A percentile compares a stretch with the other conserved stretches of the same genome.
Evolutionary conservation across 2,329 filamentous ascomycete genomes (phyloP).

Genomic region (Talaromyces sp.): DNA sequence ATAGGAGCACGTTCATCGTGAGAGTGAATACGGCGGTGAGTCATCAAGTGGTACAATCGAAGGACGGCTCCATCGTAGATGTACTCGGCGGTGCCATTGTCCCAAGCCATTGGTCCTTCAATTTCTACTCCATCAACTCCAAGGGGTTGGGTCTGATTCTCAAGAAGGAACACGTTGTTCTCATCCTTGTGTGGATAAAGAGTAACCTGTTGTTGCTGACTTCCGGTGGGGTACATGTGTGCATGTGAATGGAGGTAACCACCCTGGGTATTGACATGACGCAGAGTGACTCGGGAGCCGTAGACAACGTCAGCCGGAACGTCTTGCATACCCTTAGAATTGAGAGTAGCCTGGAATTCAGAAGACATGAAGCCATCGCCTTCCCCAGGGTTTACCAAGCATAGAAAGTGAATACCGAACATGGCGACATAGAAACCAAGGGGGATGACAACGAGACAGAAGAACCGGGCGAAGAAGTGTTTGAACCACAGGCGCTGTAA

Average conservation of each 20-base stretch:
- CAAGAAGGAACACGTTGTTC: constrained; percentile 90
- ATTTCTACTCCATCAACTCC: constrained; percentile 67
- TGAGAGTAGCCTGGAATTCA: constrained; percentile 95
- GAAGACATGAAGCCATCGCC: constrained; percentile 99
- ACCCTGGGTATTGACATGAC: constrained; percentile 95
- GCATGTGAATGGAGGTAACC: constrained; percentile 95
- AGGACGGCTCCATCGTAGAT: constrained; percentile 78
- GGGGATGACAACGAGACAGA: constrained; percentile 89
- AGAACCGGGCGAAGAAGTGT: constrained; percentile 84
- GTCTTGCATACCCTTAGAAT: constrained; percentile 94
- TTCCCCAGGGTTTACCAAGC: constrained; percentile 89
- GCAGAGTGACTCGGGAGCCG: constrained; percentile 78
- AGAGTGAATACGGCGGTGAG: constrained; percentile 86
- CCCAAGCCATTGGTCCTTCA: constrained; percentile 80
- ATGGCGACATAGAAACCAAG: constrained; percentile 89
- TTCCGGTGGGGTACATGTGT: constrained; percentile 96
- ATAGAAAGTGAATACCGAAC: constrained; percentile 95
- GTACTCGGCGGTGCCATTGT: constrained; percentile 63
- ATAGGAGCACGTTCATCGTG: constrained; percentile 84
- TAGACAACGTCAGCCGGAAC: constrained; percentile 88
- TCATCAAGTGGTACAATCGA: constrained; percentile 77
- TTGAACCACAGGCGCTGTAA: constrained; percentile 75
- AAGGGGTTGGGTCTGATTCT: constrained; percentile 93
- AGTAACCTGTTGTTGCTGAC: constrained; percentile 98
- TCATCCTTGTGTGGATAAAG: constrained; percentile 98